Conservation (phyloP, 805 yeast genomes). For the Cyberlindnera maritima region DNA sequence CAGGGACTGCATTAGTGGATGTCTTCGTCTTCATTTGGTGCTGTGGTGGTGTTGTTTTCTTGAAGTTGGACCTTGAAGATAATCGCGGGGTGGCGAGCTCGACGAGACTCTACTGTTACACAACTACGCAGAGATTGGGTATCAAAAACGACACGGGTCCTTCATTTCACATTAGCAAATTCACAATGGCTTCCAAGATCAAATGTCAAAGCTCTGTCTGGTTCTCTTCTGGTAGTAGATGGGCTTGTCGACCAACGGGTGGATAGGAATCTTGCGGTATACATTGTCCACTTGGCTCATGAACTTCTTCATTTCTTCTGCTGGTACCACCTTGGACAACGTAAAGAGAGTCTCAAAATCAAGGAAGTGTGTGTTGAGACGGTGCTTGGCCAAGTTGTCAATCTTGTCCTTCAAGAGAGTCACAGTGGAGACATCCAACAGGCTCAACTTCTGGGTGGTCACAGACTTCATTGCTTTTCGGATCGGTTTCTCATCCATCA, state of each 20-base stretch:
- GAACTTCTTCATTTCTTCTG: conserved; percentile 2
- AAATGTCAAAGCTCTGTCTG: neutral
- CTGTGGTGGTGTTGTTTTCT: too few species aligned
- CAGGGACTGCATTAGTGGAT: conserved; percentile 7
- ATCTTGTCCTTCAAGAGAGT: conserved; percentile 3
- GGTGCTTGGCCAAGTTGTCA: conserved; percentile 5
- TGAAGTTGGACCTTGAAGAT: too few species aligned
- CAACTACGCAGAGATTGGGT: too few species aligned
- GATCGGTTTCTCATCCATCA: conserved; percentile 6
- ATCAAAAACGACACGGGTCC: too few species aligned
- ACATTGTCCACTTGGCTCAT: neutral
- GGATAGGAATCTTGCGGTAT: conserved; percentile 3
- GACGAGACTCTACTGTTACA: too few species aligned
- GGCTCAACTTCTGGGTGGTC: neutral
- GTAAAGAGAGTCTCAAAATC: conserved; percentile 7
- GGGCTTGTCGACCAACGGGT: conserved; percentile 1
- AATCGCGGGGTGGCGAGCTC: neutral
- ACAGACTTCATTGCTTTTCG: conserved; percentile 6
- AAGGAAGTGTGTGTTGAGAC: neutral
- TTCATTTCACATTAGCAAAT: too few species aligned
- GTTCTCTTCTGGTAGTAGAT: neutral
- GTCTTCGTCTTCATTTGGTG: neutral
- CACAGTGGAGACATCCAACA: neutral
- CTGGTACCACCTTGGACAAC: conserved; percentile 2
- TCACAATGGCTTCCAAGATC: neutral